These are phyloP conservation scores for Boletus sp. DNA, from an alignment of 768 basidiomycete species.

Conservation along the genomic window DNA sequence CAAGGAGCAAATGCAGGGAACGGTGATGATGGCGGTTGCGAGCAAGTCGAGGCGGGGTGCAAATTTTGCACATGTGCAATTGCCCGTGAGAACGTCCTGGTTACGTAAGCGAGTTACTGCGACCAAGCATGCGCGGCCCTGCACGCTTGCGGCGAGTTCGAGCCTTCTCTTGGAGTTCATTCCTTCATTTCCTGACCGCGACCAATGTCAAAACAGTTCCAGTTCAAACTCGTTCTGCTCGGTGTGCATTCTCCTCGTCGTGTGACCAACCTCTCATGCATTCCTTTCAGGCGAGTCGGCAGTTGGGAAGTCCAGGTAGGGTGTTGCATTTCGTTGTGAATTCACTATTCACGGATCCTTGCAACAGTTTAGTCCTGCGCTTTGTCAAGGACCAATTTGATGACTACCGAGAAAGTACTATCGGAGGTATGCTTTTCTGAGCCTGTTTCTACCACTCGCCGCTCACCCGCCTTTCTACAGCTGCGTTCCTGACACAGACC, in stretches of 20 bases:
- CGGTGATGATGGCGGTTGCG: constrained; percentile 39
- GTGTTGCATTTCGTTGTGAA: constrained; percentile 6
- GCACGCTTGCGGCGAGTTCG: not conserved
- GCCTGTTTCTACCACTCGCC: not conserved
- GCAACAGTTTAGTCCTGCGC: constrained; percentile 79
- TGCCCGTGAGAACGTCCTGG: constrained; percentile 19
- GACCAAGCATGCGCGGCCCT: constrained; percentile 3
- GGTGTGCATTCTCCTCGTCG: constrained; percentile 46
- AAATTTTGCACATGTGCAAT: constrained; percentile 34
- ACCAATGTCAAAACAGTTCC: constrained; percentile 86
- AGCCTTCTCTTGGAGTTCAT: constrained; percentile 1
- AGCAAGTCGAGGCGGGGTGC: constrained; percentile 18
- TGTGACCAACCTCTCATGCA: constrained; percentile 5
- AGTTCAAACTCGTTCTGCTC: constrained; percentile 95
- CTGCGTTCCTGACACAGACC: constrained; percentile 98
- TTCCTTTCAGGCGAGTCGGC: constrained; percentile 81
- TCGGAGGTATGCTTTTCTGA: constrained; percentile 59
- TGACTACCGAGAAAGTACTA: constrained; percentile 93
- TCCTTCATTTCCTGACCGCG: constrained; percentile 29
- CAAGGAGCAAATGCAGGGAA: constrained; percentile 25
- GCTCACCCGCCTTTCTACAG: constrained; percentile 40
- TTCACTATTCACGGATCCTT: constrained; percentile 25
- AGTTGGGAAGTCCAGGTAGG: constrained; percentile 92
- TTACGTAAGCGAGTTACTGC: constrained; percentile 28
- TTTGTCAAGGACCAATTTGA: constrained; percentile 98